Percentiles rank a stretch among this genome's conserved stretches.
These are phyloP conservation scores for Sedum album DNA, from an alignment of 164 flowering plant species.

Conservation along the genomic window DNA sequence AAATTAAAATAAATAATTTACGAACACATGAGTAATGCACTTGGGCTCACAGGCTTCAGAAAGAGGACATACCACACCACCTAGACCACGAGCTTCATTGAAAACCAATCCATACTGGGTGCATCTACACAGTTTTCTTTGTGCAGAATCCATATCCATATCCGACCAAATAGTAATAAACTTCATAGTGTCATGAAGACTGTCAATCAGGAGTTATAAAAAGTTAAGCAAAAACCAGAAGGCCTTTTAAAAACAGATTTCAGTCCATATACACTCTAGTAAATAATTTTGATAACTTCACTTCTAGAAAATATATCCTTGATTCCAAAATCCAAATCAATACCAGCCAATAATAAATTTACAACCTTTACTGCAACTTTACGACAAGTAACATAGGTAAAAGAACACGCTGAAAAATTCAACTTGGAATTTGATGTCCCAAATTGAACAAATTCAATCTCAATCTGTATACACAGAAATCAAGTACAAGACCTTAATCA, in stretches of 20 bases:
- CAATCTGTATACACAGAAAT: too few species aligned
- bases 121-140: background rate
- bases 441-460: too few species aligned
- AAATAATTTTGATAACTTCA: background rate
- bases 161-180: background rate
- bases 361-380: background rate
- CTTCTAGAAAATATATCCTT: too few species aligned
- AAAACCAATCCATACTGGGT: slow-evolving; percentile 1
- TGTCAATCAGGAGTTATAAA: background rate
- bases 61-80: background rate
- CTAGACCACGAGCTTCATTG: background rate
- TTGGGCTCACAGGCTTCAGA: background rate
- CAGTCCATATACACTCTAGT: background rate
- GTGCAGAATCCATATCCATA: background rate
- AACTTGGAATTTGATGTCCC: too few species aligned
- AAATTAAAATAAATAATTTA: too few species aligned
- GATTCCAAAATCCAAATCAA: too few species aligned
- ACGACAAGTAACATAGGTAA: background rate
- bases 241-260: background rate
- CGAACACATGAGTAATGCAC: too few species aligned
- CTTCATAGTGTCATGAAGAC: background rate
- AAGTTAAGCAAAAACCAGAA: background rate
- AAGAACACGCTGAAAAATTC: too few species aligned
- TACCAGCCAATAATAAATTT: background rate
- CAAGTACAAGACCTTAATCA: background rate